Percentiles rank a stretch among this genome's conserved stretches.
phyloP scores from a whole-genome alignment of 2,329 filamentous ascomycete genomes.

The Aureobasidium sp. region DNA sequence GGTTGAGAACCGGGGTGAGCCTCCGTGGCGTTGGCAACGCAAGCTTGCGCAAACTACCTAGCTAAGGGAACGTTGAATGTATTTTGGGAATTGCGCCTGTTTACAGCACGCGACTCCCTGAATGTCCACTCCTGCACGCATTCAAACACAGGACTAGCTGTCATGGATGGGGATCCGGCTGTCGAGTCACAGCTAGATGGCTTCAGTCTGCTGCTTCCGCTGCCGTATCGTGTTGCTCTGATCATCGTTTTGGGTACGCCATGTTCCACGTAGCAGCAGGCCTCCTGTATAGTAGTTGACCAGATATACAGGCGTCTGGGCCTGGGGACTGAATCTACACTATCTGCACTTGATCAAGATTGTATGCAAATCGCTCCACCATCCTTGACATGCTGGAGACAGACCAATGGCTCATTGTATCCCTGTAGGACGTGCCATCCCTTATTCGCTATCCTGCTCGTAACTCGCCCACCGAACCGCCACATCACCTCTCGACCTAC shows the following conservation, averaged over 20 bases:
- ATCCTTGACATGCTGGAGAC: too few relatives aligned
- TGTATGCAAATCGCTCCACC: too few relatives aligned
- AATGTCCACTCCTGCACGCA: not conserved
- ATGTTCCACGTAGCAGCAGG: not conserved
- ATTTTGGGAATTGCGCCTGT: not conserved
- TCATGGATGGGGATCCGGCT: slow-evolving; percentile 65
- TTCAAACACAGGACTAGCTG: not conserved
- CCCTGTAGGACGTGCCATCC: slow-evolving; percentile 60
- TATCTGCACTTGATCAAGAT: slow-evolving; percentile 73
- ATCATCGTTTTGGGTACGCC: slow-evolving; percentile 71
- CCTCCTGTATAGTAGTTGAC: not conserved
- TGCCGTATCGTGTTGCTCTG: slow-evolving; percentile 82
- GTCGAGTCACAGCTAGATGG: slow-evolving; percentile 64
- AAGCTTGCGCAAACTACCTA: not conserved
- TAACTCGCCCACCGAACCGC: slow-evolving; percentile 56
- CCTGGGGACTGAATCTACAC: slow-evolving; percentile 88
- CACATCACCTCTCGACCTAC: slow-evolving; percentile 77
- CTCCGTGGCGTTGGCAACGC: too few relatives aligned
- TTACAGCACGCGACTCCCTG: slow-evolving; percentile 8
- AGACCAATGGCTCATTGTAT: not conserved
- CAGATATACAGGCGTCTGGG: slow-evolving; percentile 66
- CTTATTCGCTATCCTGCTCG: slow-evolving; percentile 81
- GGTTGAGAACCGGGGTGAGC: too few relatives aligned
- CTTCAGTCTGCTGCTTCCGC: slow-evolving; percentile 77
- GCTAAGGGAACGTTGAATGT: not conserved